Evolutionary conservation across 2,329 filamentous ascomycete species (phyloP).

Genomic region (Epichloe sylvatica): DNA sequence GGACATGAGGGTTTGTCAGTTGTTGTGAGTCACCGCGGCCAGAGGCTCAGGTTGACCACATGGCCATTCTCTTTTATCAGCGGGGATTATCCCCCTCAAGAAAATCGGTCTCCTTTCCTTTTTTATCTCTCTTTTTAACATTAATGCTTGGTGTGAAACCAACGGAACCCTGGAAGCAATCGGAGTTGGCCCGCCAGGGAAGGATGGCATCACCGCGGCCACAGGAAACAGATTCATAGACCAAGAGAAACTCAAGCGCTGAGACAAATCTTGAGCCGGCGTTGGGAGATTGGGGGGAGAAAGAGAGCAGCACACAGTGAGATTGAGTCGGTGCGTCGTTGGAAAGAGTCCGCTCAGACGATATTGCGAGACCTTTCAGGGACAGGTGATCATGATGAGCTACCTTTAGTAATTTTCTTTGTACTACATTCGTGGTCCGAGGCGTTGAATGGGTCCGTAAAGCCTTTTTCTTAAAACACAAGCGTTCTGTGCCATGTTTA

Average conservation of each 20-base stretch:
- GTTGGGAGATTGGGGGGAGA: not conserved
- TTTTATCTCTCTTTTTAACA: not conserved
- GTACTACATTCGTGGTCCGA: not conserved
- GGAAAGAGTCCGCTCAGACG: not conserved
- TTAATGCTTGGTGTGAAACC: not conserved
- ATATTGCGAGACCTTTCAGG: too few species aligned
- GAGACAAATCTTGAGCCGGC: constrained; percentile 7
- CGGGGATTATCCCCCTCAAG: too few species aligned
- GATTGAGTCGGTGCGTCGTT: not conserved
- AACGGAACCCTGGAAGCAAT: not conserved
- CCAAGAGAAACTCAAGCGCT: constrained; percentile 9
- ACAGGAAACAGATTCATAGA: not conserved
- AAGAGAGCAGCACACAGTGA: too few species aligned
- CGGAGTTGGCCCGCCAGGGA: not conserved
- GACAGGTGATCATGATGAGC: not conserved
- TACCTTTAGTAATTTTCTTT: not conserved
- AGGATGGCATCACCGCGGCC: not conserved
- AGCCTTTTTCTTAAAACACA: too few species aligned
- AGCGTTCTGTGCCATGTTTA: too few species aligned
- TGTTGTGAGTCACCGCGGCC: not conserved
- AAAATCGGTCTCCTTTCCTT: not conserved
- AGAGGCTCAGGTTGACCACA: not conserved
- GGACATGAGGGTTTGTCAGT: not conserved
- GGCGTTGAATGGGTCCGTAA: too few species aligned
- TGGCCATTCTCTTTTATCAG: too few species aligned